phyloP scores from a whole-genome alignment of 371 early-diverging fungal species.

The Lichtheimia ornata region DNA sequence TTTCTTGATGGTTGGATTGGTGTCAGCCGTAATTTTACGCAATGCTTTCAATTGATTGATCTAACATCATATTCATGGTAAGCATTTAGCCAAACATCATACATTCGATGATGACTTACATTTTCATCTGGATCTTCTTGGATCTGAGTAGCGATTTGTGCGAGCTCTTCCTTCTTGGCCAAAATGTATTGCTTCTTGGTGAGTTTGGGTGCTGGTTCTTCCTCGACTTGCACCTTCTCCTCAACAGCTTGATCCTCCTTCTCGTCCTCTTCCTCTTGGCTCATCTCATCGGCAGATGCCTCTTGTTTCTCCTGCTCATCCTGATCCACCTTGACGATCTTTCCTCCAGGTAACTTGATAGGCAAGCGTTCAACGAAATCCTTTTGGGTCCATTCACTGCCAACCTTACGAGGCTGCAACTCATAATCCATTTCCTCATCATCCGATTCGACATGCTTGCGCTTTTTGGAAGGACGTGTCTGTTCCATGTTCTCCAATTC shows the following conservation, averaged over 20 bases:
- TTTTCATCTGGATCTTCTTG: slow-evolving; percentile 83
- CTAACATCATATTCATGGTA: not conserved
- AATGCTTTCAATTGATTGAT: slow-evolving; percentile 55
- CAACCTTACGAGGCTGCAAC: slow-evolving; percentile 53
- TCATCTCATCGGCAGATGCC: not conserved
- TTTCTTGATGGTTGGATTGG: slow-evolving; percentile 61
- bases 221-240: slow-evolving; percentile 12
- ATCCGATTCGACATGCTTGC: slow-evolving; percentile 42
- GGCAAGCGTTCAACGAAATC: slow-evolving; percentile 57
- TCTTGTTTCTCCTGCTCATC: slow-evolving; percentile 30
- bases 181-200: slow-evolving; percentile 59
- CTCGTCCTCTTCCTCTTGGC: slow-evolving; percentile 22
- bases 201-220: slow-evolving; percentile 16
- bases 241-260: slow-evolving; percentile 16
- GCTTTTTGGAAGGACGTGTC: slow-evolving; percentile 14
- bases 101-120: slow-evolving; percentile 27
- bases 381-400: slow-evolving; percentile 56
- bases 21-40: slow-evolving; percentile 59
- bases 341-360: slow-evolving; percentile 67
- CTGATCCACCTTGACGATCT: slow-evolving; percentile 35
- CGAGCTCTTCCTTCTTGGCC: slow-evolving; percentile 79
- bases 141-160: slow-evolving; percentile 69
- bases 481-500: slow-evolving; percentile 14
- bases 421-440: slow-evolving; percentile 71
- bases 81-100: not conserved